Evolutionary conservation across 306 rosid genomes (phyloP), one percentile per base, ranked within the genome.

Genomic region (Cyclanthera cordifolia): DNA sequence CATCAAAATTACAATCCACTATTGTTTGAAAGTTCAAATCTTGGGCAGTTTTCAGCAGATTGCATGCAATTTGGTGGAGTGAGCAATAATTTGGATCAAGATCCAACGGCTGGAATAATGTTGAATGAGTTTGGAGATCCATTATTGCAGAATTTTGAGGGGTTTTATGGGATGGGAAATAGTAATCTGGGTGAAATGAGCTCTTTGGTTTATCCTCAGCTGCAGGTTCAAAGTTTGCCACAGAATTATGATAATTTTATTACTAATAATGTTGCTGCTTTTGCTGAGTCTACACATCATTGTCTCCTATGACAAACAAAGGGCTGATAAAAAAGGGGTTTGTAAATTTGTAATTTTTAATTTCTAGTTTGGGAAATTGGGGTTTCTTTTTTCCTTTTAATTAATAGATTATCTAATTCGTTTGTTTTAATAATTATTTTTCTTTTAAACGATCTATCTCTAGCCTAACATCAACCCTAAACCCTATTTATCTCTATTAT

Each of bases 171-270:
- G 70, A 80, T 21, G 76, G 72, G 53, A 68, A 67, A 67, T 61
- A 79, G 73, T 32, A 76, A 85, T 41, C 88, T 92, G 95, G 95
- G 88, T 52, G 94, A 86, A 69, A 85, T 79, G 70, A 82, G 59
- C 69, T 82, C 96, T 65, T 60, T 83, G 74, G 86, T 79, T 75
- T 75, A 77, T 74, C 80, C 89, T 19, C 80, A 82, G 72, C 57
- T 84, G 72, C 57, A 82, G 80, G 81, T 85, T 7, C 43, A 37
- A 37, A 37, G 63, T 32, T 24, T 72, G 68, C 83, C 58, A 37
- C 43, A 37, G 10, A 37, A 54, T 23, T 53, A 73, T 68, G 75
- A 59, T n/a, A 56, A n/a, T n/a, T n/a, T n/a, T n/a, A n/a, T n/a
- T n/a, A n/a, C n/a, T n/a, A n/a, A 67, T 71, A 78, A 60, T 60